These are phyloP conservation scores for Macrolepiota fuliginosa DNA, from an alignment of 768 basidiomycete genomes.

Conservation along the genomic window DNA sequence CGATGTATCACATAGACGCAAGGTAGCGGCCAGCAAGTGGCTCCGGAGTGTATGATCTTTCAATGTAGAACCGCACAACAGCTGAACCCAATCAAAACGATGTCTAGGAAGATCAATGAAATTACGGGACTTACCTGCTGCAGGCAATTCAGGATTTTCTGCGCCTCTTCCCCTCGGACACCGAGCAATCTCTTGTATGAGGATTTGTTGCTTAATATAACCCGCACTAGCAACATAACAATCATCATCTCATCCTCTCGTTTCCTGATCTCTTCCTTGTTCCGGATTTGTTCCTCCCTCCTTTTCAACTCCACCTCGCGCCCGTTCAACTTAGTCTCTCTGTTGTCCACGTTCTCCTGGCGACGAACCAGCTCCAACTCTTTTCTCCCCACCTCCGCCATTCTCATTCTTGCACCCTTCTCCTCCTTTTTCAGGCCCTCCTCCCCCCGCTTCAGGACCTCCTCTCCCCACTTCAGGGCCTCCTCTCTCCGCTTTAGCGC, in stretches of 20 bases:
- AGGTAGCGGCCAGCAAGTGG: not conserved
- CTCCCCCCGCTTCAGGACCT: too few species aligned
- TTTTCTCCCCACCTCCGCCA: slow-evolving; percentile 5
- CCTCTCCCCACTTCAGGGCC: slow-evolving; percentile 9
- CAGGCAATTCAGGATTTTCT: too few species aligned
- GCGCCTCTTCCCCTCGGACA: too few species aligned
- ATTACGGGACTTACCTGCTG: too few species aligned
- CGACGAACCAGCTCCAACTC: slow-evolving; percentile 9
- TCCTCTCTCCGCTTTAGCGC: slow-evolving; percentile 1
- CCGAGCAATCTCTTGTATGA: too few species aligned
- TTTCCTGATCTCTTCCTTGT: too few species aligned
- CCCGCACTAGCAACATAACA: too few species aligned
- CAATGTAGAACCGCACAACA: not conserved
- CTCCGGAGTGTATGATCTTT: not conserved
- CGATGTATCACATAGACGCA: too few species aligned
- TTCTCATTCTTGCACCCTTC: slow-evolving; percentile 8
- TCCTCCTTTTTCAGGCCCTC: too few species aligned
- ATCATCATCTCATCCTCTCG: too few species aligned
- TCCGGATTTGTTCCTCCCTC: slow-evolving; percentile 13
- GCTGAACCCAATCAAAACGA: not conserved
- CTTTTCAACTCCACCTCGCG: slow-evolving; percentile 8
- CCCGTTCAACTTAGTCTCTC: slow-evolving; percentile 3
- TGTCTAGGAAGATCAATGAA: not conserved
- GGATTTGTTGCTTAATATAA: too few species aligned
- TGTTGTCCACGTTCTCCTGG: not conserved